Conservation (phyloP, 2,329 filamentous ascomycete species). For the Penicillium vulpinum region DNA sequence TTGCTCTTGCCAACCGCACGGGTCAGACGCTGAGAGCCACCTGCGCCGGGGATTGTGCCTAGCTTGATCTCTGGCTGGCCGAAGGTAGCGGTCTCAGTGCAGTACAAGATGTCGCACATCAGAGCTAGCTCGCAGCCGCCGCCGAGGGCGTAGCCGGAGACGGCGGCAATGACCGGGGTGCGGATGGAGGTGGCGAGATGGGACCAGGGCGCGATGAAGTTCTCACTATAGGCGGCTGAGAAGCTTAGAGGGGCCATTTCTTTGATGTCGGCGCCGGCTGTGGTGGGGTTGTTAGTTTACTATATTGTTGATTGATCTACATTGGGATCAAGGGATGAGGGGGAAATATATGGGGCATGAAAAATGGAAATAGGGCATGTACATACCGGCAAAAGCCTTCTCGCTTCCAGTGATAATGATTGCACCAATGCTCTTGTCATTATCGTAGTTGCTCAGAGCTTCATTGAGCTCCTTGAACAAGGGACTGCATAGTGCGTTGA, state of each 20-base stretch:
- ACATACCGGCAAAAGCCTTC: slow-evolving; percentile 73
- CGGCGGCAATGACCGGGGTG: slow-evolving; percentile 91
- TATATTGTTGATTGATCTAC: neutral
- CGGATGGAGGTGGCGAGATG: slow-evolving; percentile 79
- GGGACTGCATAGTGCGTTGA: slow-evolving; percentile 89
- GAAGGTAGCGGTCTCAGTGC: slow-evolving; percentile 80
- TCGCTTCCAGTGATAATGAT: slow-evolving; percentile 86
- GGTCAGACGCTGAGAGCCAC: slow-evolving; percentile 85
- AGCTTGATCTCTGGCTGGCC: slow-evolving; percentile 97
- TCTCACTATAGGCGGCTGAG: slow-evolving; percentile 77
- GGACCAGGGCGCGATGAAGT: slow-evolving; percentile 97
- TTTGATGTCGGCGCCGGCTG: slow-evolving; percentile 94
- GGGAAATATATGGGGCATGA: too few relatives aligned
- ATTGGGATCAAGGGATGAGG: neutral
- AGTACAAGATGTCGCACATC: slow-evolving; percentile 97
- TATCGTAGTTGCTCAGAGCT: slow-evolving; percentile 70
- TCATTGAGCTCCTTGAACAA: slow-evolving; percentile 87
- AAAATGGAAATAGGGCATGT: neutral
- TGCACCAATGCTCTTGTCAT: slow-evolving; percentile 67
- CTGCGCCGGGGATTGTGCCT: slow-evolving; percentile 86
- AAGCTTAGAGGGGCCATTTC: slow-evolving; percentile 96
- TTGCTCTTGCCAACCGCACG: slow-evolving; percentile 78
- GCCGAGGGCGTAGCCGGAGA: slow-evolving; percentile 90
- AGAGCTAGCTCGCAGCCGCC: slow-evolving; percentile 95
- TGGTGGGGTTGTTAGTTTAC: slow-evolving; percentile 2